Conservation (phyloP, 2,329 filamentous ascomycete genomes). For the Metarhizium robertsii region DNA sequence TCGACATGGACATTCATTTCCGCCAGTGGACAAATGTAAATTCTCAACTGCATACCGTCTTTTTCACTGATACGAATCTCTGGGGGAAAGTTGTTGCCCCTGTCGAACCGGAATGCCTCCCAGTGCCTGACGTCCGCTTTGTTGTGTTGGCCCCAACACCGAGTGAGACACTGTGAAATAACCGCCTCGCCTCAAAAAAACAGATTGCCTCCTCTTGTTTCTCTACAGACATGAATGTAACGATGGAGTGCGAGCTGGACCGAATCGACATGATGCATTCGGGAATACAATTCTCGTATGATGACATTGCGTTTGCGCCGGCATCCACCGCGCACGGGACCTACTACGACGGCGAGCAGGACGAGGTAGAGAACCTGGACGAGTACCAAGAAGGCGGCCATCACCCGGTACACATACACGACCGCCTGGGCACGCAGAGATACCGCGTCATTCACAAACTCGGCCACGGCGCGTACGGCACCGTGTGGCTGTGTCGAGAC, state of each 20-base stretch:
- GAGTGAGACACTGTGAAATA: no score
- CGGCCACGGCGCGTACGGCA: constrained; percentile 32
- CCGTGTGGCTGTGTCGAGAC: constrained; percentile 32
- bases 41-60: no score
- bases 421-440: constrained; percentile 24
- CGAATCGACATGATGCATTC: background rate
- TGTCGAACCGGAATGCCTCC: no score
- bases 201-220: no score
- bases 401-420: constrained; percentile 31
- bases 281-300: constrained; percentile 2
- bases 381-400: constrained; percentile 29
- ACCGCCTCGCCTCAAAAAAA: no score
- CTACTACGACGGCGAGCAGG: constrained; percentile 2
- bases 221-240: no score
- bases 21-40: no score
- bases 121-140: no score
- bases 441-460: constrained; percentile 36
- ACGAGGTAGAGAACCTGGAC: constrained; percentile 11
- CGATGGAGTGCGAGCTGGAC: background rate
- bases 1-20: no score
- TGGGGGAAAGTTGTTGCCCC: no score
- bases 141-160: no score
- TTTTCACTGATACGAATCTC: no score
- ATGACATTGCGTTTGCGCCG: constrained; percentile 1
- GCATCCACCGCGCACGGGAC: constrained; percentile 3